Evolutionary conservation across 2,329 filamentous ascomycete genomes (phyloP).

Genomic region (Chrysoporthe puriensis): DNA sequence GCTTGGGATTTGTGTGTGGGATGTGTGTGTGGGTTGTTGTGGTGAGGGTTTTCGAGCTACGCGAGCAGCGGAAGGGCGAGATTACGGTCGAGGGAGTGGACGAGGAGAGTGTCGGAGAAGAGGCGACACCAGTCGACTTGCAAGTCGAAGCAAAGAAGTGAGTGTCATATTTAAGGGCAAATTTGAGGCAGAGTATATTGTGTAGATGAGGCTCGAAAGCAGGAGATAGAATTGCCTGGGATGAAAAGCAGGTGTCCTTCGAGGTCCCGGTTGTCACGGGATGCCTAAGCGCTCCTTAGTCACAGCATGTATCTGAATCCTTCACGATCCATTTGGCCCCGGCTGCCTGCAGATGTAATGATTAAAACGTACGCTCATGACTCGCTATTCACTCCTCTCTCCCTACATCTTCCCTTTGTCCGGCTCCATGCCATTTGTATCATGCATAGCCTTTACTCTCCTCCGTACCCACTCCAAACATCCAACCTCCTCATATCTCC

Average conservation of each 20-base stretch:
- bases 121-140: not conserved
- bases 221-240: not conserved
- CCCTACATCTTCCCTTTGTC: not conserved
- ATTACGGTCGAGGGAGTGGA: not conserved
- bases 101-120: conserved; percentile 7
- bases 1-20: conserved; percentile 31
- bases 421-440: conserved; percentile 22
- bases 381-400: too few relatives aligned
- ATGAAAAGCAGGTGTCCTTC: not conserved
- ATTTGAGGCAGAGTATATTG: not conserved
- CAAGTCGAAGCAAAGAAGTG: not conserved
- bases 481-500: conserved; percentile 44
- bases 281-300: not conserved
- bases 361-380: too few relatives aligned
- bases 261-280: not conserved
- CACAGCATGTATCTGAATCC: not conserved
- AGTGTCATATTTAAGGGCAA: not conserved
- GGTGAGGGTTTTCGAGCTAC: conserved; percentile 14
- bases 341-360: not conserved
- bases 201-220: not conserved
- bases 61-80: not conserved
- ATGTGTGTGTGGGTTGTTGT: conserved; percentile 22
- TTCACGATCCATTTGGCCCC: not conserved
- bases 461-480: conserved; percentile 45
- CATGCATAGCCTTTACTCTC: conserved; percentile 41